Conservation (phyloP, 2,329 filamentous ascomycete genomes). For the Aspergillus cejpii region DNA sequence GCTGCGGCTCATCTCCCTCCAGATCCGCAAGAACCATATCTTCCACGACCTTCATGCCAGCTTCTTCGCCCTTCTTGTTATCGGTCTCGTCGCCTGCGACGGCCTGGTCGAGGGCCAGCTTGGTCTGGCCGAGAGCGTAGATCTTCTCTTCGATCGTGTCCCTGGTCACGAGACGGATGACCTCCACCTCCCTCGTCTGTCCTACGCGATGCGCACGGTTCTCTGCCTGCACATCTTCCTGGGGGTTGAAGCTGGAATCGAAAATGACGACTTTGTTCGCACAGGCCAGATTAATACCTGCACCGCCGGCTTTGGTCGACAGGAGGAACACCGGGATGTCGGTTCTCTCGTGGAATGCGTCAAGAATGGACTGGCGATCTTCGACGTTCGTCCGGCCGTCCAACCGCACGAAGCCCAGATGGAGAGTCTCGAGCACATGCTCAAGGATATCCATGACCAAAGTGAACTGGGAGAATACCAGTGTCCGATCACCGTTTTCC, state of each 20-base stretch:
- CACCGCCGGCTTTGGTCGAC: slow-evolving; percentile 90
- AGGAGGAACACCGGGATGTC: slow-evolving; percentile 85
- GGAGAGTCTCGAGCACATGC: slow-evolving; percentile 66
- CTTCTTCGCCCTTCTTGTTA: slow-evolving; percentile 47
- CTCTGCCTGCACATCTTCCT: slow-evolving; percentile 97
- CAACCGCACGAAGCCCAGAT: slow-evolving; percentile 73
- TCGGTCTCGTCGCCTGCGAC: slow-evolving; percentile 55
- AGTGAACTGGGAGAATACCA: slow-evolving; percentile 92
- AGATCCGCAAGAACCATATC: slow-evolving; percentile 45
- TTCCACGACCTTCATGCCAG: slow-evolving; percentile 46
- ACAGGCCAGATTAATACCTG: slow-evolving; percentile 88
- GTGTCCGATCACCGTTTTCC: slow-evolving; percentile 71
- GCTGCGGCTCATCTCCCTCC: slow-evolving; percentile 16
- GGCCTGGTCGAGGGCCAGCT: slow-evolving; percentile 77
- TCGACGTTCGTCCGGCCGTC: slow-evolving; percentile 77
- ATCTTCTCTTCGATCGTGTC: slow-evolving; percentile 91
- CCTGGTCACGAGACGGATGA: slow-evolving; percentile 73
- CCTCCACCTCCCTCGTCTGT: slow-evolving; percentile 82
- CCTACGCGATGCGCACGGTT: slow-evolving; percentile 94
- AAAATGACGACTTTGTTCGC: slow-evolving; percentile 98
- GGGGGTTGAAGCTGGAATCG: slow-evolving; percentile 93
- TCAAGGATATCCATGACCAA: slow-evolving; percentile 86
- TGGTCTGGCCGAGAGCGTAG: slow-evolving; percentile 82
- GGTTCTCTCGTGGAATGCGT: slow-evolving; percentile 70
- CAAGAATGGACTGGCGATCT: slow-evolving; percentile 78